Evolutionary conservation across 164 flowering plant genomes (phyloP).

Genomic region (Echeveria elegans): DNA sequence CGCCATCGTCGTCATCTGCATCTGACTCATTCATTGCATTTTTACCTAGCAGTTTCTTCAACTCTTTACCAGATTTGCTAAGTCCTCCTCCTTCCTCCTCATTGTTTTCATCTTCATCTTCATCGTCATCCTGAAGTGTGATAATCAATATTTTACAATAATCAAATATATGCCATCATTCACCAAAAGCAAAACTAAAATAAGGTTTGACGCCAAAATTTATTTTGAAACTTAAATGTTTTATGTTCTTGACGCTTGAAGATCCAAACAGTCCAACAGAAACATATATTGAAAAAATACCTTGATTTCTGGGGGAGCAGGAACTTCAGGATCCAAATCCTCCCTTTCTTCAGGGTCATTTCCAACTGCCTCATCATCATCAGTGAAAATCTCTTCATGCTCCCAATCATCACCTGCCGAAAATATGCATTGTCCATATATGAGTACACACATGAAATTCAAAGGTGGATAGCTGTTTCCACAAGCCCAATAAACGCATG

Average conservation of each 20-base stretch:
- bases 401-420: conserved; percentile 96
- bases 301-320: conserved; percentile 98
- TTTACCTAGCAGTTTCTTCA: conserved; percentile 80
- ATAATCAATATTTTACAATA: neutral
- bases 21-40: conserved; percentile 70
- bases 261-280: neutral
- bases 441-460: neutral
- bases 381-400: conserved; percentile 97
- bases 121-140: conserved; percentile 42
- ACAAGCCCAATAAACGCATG: neutral
- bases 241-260: no score
- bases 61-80: conserved; percentile 93
- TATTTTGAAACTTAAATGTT: no score
- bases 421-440: neutral
- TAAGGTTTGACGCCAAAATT: neutral
- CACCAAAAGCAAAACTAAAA: neutral
- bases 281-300: conserved; percentile 30
- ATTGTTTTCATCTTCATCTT: conserved; percentile 62
- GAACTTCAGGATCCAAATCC: conserved; percentile 87
- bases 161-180: neutral
- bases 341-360: conserved; percentile 89
- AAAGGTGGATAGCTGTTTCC: neutral
- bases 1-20: conserved; percentile 81
- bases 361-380: conserved; percentile 94
- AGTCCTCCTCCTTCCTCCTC: conserved; percentile 75